A percentile compares a stretch with the other conserved stretches of the same genome.
These are phyloP conservation scores for Gentiana dahurica DNA, from an alignment of 257 asterid species.

Conservation along the genomic window DNA sequence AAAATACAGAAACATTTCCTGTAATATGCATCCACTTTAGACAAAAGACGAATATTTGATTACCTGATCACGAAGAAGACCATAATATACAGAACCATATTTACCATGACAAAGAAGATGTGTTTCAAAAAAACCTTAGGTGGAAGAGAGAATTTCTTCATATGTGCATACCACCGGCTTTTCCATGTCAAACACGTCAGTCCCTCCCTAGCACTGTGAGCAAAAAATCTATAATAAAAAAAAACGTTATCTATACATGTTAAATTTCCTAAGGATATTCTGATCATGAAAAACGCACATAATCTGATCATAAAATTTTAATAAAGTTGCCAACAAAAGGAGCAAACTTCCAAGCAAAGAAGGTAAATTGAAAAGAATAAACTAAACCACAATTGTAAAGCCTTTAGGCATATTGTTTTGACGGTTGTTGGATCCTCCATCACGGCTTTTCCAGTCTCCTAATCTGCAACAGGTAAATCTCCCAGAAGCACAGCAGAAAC, in stretches of 20 bases:
- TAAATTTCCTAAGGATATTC: neutral
- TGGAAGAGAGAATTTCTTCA: conserved; percentile 55
- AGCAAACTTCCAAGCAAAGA: too few relatives aligned
- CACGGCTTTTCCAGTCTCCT: conserved; percentile 26
- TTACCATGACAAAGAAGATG: conserved; percentile 89
- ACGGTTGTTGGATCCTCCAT: conserved; percentile 51
- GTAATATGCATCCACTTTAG: too few relatives aligned
- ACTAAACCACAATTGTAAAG: conserved; percentile 6
- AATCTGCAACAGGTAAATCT: conserved; percentile 51
- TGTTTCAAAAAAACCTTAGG: conserved; percentile 77
- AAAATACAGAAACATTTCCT: conserved; percentile 8
- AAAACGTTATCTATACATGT: neutral
- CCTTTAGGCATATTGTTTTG: conserved; percentile 83
- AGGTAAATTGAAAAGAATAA: too few relatives aligned
- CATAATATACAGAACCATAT: conserved; percentile 83
- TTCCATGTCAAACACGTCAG: conserved; percentile 68
- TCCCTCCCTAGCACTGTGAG: too few relatives aligned
- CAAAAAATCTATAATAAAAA: too few relatives aligned
- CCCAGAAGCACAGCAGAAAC: conserved; percentile 75
- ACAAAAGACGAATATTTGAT: too few relatives aligned
- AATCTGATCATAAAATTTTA: too few relatives aligned
- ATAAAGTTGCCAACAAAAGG: too few relatives aligned
- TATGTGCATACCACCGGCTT: conserved; percentile 69
- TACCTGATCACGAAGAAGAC: conserved; percentile 81
- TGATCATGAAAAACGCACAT: too few relatives aligned